These are phyloP conservation scores for Fomes fomentarius DNA, from an alignment of 1,284 basidiomycete species.

Conservation along the genomic window DNA sequence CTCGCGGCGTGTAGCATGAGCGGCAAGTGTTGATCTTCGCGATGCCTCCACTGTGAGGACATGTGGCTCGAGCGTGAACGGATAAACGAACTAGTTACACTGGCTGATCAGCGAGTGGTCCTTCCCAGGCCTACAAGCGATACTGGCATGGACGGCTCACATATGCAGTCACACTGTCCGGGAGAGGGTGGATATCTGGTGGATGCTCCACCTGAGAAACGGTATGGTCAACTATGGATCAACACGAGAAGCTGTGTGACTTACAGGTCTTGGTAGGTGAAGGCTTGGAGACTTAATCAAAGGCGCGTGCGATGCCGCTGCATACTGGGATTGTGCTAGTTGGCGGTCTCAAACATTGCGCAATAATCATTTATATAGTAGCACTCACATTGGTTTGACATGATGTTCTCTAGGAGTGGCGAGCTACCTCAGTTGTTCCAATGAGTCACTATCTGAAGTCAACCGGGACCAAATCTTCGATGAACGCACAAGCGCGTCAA, in stretches of 20 bases:
- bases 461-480: too few relatives aligned
- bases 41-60: slow-evolving; percentile 74
- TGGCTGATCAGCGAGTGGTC: background rate
- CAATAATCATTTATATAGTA: background rate
- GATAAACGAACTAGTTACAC: slow-evolving; percentile 82
- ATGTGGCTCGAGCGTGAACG: slow-evolving; percentile 89
- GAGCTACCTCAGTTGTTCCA: too few relatives aligned
- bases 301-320: slow-evolving; percentile 73
- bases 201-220: slow-evolving; percentile 73
- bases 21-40: slow-evolving; percentile 64
- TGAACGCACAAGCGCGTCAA: too few relatives aligned
- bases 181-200: slow-evolving; percentile 89
- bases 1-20: slow-evolving; percentile 68
- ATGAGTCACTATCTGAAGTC: too few relatives aligned
- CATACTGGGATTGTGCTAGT: slow-evolving; percentile 58
- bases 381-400: slow-evolving; percentile 6
- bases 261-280: slow-evolving; percentile 80
- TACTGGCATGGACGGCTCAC: slow-evolving; percentile 52
- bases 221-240: background rate
- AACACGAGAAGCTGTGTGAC: slow-evolving; percentile 25
- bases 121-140: background rate
- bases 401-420: too few relatives aligned
- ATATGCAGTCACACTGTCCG: slow-evolving; percentile 86
- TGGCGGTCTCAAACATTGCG: background rate
- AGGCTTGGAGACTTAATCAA: slow-evolving; percentile 91